Percentiles rank a stretch among this genome's conserved stretches.
Conservation (phyloP, 2,329 filamentous ascomycete genomes). For the Dendryphion nanum region DNA sequence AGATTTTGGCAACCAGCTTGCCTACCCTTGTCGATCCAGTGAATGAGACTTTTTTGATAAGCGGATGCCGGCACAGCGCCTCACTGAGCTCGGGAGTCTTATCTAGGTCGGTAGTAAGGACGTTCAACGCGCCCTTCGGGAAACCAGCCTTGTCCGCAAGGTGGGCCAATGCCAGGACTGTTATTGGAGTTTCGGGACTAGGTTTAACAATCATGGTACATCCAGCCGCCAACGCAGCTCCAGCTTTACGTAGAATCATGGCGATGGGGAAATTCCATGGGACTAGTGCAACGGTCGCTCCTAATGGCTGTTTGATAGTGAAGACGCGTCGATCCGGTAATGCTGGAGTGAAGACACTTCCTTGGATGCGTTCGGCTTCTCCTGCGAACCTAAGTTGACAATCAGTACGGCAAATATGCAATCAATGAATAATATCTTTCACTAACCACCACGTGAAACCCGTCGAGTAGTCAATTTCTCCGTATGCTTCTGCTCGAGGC, state of each 20-base stretch:
- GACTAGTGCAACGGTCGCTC: conserved; percentile 66
- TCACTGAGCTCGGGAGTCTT: conserved; percentile 56
- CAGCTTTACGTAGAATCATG: conserved; percentile 66
- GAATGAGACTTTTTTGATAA: conserved; percentile 63
- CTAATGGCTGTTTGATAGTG: conserved; percentile 73
- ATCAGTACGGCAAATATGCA: too few relatives aligned
- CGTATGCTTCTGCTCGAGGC: conserved; percentile 51
- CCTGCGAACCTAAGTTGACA: conserved; percentile 57
- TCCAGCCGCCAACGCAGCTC: conserved; percentile 67
- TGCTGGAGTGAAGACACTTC: conserved; percentile 59
- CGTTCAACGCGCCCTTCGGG: conserved; percentile 59
- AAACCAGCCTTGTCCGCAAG: conserved; percentile 46
- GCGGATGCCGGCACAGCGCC: conserved; percentile 55
- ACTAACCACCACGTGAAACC: conserved; percentile 55
- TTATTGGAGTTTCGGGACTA: conserved; percentile 42
- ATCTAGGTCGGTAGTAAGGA: conserved; percentile 59
- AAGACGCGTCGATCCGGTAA: conserved; percentile 64
- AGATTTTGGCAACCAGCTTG: conserved; percentile 61
- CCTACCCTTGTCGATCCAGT: conserved; percentile 59
- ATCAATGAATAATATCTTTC: too few relatives aligned
- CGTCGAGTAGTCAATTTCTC: conserved; percentile 54
- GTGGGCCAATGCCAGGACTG: conserved; percentile 37
- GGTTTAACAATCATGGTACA: conserved; percentile 66
- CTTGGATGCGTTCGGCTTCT: conserved; percentile 62
- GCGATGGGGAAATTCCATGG: conserved; percentile 73